These are phyloP conservation scores for Nakaseomyces glabratus DNA, from an alignment of 1,139 yeast species.

Conservation along the genomic window DNA sequence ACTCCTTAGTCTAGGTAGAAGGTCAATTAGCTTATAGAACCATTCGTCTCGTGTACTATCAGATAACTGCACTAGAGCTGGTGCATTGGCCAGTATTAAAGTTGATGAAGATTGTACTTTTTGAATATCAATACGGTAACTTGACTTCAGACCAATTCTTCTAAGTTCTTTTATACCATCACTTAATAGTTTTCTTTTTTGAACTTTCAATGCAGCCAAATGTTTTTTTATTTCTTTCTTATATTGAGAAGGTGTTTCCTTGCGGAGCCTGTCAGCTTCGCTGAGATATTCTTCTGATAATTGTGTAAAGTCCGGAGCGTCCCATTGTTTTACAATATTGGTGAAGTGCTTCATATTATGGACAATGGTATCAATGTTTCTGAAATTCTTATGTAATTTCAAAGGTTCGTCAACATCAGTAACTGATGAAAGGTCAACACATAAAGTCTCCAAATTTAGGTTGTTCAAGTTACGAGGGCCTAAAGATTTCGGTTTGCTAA, in stretches of 20 bases:
- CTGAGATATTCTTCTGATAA: slow-evolving; percentile 46
- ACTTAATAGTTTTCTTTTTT: slow-evolving; percentile 70
- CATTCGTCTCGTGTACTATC: slow-evolving; percentile 47
- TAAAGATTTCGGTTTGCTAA: slow-evolving; percentile 8
- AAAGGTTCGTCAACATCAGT: slow-evolving; percentile 46
- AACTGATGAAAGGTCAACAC: slow-evolving; percentile 35
- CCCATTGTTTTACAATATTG: slow-evolving; percentile 32
- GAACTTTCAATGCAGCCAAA: slow-evolving; percentile 65
- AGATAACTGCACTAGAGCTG: slow-evolving; percentile 37
- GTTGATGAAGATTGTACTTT: slow-evolving; percentile 56
- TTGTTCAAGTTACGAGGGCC: background rate
- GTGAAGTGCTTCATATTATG: slow-evolving; percentile 47
- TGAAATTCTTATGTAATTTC: too few species aligned
- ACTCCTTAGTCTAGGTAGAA: slow-evolving; percentile 69
- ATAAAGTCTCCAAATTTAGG: slow-evolving; percentile 6
- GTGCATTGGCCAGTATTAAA: slow-evolving; percentile 47
- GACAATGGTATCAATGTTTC: slow-evolving; percentile 42
- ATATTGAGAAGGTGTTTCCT: slow-evolving; percentile 66
- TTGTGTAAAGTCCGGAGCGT: slow-evolving; percentile 35
- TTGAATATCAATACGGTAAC: slow-evolving; percentile 55
- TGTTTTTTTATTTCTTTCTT: slow-evolving; percentile 69
- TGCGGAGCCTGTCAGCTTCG: slow-evolving; percentile 54
- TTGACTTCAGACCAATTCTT: slow-evolving; percentile 64
- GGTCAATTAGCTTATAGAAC: slow-evolving; percentile 65
- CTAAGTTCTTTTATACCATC: slow-evolving; percentile 66